These are phyloP conservation scores for Myriosclerotinia curreyana DNA, from an alignment of 2,329 filamentous ascomycete genomes.

Conservation along the genomic window DNA sequence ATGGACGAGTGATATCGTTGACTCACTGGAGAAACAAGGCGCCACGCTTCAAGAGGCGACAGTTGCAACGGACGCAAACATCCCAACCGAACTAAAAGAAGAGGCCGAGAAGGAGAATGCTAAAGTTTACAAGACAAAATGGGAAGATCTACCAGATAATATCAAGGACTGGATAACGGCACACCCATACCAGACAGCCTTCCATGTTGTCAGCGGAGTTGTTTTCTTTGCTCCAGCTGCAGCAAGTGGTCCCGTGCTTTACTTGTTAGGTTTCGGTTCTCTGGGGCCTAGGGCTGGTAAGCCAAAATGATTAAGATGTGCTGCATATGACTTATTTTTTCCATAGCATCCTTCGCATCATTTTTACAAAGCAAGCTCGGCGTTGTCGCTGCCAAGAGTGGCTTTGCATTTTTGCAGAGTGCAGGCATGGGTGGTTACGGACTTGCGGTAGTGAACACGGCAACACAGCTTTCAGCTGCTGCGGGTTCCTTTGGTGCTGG, in stretches of 20 bases:
- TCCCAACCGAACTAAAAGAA: too few relatives aligned
- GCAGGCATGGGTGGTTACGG: conserved; percentile 6
- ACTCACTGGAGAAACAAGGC: too few relatives aligned
- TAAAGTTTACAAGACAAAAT: not conserved
- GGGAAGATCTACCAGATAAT: not conserved
- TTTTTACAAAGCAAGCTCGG: conserved; percentile 1
- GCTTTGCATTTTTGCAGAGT: not conserved
- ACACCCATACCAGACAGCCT: conserved; percentile 2
- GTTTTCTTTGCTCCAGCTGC: conserved; percentile 14
- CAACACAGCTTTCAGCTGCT: too few relatives aligned
- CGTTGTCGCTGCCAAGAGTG: not conserved
- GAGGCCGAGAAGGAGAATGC: too few relatives aligned
- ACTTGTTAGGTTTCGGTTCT: not conserved
- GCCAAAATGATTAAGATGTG: not conserved
- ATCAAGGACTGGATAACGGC: not conserved
- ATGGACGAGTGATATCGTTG: too few relatives aligned
- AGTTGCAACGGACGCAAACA: too few relatives aligned
- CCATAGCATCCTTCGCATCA: not conserved
- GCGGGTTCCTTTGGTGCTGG: too few relatives aligned
- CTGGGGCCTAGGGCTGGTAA: conserved; percentile 9
- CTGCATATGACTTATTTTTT: not conserved
- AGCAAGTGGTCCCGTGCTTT: conserved; percentile 9
- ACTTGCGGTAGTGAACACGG: not conserved
- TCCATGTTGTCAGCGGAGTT: conserved; percentile 2
- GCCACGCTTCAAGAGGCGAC: too few relatives aligned